Evolutionary conservation across 495 filamentous ascomycete species (phyloP).

Genomic region (Barbatosphaeria neglecta): DNA sequence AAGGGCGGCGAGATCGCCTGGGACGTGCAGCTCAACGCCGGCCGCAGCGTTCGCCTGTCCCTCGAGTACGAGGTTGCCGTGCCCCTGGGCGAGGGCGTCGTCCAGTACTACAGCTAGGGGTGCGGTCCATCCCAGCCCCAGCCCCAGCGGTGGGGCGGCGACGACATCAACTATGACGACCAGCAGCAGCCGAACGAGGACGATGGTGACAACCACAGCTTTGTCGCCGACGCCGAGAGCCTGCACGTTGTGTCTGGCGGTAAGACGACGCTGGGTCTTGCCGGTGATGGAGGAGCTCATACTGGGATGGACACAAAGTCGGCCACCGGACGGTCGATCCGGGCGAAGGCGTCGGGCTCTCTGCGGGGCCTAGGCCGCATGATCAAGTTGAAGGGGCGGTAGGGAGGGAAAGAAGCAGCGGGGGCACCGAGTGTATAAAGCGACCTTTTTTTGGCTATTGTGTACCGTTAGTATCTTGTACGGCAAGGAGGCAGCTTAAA

Average conservation of each 20-base stretch:
- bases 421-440: too few relatives aligned
- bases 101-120: constrained; percentile 13
- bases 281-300: background rate
- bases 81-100: constrained; percentile 38
- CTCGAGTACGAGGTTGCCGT: constrained; percentile 54
- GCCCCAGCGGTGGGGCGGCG: background rate
- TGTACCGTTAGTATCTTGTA: too few relatives aligned
- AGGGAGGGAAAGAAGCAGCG: too few relatives aligned
- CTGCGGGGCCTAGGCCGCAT: background rate
- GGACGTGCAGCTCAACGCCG: constrained; percentile 46
- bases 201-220: background rate
- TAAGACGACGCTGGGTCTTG: too few relatives aligned
- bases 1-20: constrained; percentile 53
- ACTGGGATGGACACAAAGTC: background rate
- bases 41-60: constrained; percentile 41
- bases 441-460: too few relatives aligned
- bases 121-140: background rate
- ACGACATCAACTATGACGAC: background rate
- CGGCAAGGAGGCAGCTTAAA: too few relatives aligned
- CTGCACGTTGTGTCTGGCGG: too few relatives aligned
- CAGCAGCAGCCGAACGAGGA: background rate
- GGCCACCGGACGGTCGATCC: background rate
- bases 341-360: background rate
- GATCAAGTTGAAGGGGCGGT: background rate
- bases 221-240: background rate